Base-by-base conservation (phyloP, 179 eudicot genomes). In the Beta lomatogona region DNA sequence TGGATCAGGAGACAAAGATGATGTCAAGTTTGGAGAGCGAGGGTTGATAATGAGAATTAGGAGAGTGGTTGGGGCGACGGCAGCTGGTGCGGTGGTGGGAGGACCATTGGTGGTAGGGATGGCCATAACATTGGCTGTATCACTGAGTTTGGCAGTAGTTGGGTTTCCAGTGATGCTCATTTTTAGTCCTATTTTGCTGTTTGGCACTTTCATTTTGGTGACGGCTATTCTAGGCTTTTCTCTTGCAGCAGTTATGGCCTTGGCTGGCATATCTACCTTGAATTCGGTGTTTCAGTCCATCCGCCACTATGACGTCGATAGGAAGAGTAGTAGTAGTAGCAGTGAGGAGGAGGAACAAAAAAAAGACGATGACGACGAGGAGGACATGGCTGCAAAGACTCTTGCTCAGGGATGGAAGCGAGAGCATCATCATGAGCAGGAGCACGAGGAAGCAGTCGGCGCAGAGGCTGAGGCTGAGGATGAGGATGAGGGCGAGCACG, bases 161-260 rank as follows among this genome's bases (percentile, higher is more conserved):
- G 59, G 75, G 44, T 8, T 70, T 3, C 74, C 75, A 21, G 7
- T 71, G 19, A 71, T 71, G 75, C 9, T 70, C 4, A 48, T 71
- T n/a, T 71, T 50, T 50, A 71, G 58, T 7, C 74, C 75, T 48
- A 16, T 71, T 0, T 48, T 71, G 75, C 21, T 71, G n/a, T 11
- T 71, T 5, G 54, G 57, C 3, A n/a, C 36, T 50, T 71, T 71
- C 7, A 71, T 71, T 3, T 22, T 71, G 57, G 36, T 48, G 36
- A 22, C 75, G 48, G 15, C 41, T 16, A 12, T 71, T 71, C 58
- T 58, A 48, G 75, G 75, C 15, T 71, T 71, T 50, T 50, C 75
- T 11, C 18, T 50, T 48, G 58, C 74, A 3, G 74, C 75, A 0
- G 31, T 50, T 8, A n/a, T 71, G 53, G 75, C 58, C 4, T 71